A percentile compares a stretch with the other conserved stretches of the same genome.
Evolutionary conservation across 495 filamentous ascomycete genomes (phyloP).

Genomic region (Talaromyces trachyspermus): DNA sequence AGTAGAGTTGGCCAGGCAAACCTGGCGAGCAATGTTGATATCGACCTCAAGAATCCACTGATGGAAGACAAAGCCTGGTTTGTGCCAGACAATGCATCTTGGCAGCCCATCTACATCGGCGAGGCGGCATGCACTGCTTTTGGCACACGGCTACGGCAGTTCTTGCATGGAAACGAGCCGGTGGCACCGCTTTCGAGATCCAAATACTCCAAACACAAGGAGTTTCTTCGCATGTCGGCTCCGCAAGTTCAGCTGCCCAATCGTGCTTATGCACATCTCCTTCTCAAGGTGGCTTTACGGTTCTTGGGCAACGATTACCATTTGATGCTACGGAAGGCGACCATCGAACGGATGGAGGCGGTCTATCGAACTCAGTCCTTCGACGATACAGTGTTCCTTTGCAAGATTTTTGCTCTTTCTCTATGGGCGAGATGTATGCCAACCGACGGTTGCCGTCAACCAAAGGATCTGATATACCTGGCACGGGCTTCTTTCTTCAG

Average conservation of each 20-base stretch:
- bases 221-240: neutral
- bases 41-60: slow-evolving; percentile 23
- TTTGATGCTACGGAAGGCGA: slow-evolving; percentile 9
- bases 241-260: slow-evolving; percentile 8
- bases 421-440: slow-evolving; percentile 13
- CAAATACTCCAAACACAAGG: slow-evolving; percentile 6
- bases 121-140: slow-evolving; percentile 13
- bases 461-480: slow-evolving; percentile 12
- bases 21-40: slow-evolving; percentile 7
- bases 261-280: slow-evolving; percentile 8
- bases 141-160: slow-evolving; percentile 13
- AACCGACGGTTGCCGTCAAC: slow-evolving; percentile 7
- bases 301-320: slow-evolving; percentile 14
- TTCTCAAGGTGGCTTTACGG: slow-evolving; percentile 10
- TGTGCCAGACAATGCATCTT: slow-evolving; percentile 20
- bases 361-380: neutral
- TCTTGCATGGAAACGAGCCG: slow-evolving; percentile 9
- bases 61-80: slow-evolving; percentile 28
- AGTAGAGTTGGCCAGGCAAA: slow-evolving; percentile 1
- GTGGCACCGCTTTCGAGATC: slow-evolving; percentile 4
- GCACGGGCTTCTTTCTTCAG: slow-evolving; percentile 21
- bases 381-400: slow-evolving; percentile 9
- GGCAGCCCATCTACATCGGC: slow-evolving; percentile 17
- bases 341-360: slow-evolving; percentile 9
- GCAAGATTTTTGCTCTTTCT: slow-evolving; percentile 11